Base-by-base conservation (phyloP, 345 rosid genomes). In the Noccaea caerulescens region DNA sequence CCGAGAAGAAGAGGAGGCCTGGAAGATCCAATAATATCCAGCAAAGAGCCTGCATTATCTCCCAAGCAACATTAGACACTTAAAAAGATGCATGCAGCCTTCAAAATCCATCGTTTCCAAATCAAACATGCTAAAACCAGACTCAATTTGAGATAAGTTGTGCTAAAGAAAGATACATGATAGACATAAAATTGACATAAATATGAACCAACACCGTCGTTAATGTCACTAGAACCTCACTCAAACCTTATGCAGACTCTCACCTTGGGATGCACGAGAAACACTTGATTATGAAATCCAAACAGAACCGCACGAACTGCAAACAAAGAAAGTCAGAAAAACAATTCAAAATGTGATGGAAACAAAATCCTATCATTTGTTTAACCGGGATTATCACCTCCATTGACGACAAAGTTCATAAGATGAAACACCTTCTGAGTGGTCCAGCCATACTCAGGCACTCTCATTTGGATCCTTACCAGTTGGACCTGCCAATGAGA, bases 401-500 rank as follows among this genome's bases (percentile, higher is more conserved):
- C 98, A 81, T 93, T 93, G 68, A 91, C 98, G 74, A 93, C 84
- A 68, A 93, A 88, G 79, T 93, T 93, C 97, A 94, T 89, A 72
- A 94, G 90, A 82, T 94, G 97, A 78, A 94, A 94, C 76, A 94
- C 95, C 78, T 94, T 94, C 82, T 91, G 99, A 12, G 93, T 94
- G 3, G 96, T 94, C 99, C 99, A 91, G 52, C 99, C 96, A 68
- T 94, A 88, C 63, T 94, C 99, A 0, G 99, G 99, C 77, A 94
- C 99, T 88, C 99, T 89, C 85, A 83, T 76, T 72, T 91, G 93
- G 33, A 94, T 94, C 83, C 97, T 84, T 32, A 91, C 79, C 64
- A 94, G 76, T 77, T 91, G 99, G 69, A 89, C 81, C 99, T 94
- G 80, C 78, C 63, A 57, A 63, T 36, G 3, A 62, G 1, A 67